A percentile compares a stretch with the other conserved stretches of the same genome.
phyloP scores from a whole-genome alignment of 202 grass and related monocot species.

The Panicum virgatum region DNA sequence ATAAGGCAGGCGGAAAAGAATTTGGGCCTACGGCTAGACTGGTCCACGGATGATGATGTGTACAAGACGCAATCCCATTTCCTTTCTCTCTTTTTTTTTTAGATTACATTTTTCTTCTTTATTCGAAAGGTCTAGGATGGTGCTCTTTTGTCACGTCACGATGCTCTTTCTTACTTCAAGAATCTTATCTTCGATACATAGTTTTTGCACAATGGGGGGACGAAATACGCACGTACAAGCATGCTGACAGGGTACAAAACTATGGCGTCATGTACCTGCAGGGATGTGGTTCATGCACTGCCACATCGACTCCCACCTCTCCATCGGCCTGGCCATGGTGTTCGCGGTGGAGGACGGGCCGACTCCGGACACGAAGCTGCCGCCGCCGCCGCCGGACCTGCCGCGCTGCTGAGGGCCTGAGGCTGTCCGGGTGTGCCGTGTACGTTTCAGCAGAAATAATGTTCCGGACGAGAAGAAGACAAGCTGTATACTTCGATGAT shows the following conservation, averaged over 20 bases:
- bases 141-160: neutral
- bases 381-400: slow-evolving; percentile 49
- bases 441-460: neutral
- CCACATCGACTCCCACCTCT: slow-evolving; percentile 33
- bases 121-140: neutral
- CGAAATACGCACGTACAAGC: neutral
- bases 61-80: neutral
- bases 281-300: slow-evolving; percentile 64
- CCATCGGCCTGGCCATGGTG: slow-evolving; percentile 48
- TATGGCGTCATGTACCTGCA: neutral
- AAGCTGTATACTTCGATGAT: slow-evolving; percentile 9
- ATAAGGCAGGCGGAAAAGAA: neutral
- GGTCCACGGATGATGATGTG: neutral
- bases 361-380: slow-evolving; percentile 32
- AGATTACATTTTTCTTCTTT: neutral
- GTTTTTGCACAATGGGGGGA: neutral
- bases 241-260: neutral
- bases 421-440: neutral
- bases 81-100: neutral
- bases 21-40: slow-evolving; percentile 15
- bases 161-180: neutral
- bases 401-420: slow-evolving; percentile 56
- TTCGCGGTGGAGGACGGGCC: slow-evolving; percentile 64
- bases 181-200: neutral
- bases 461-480: too few species aligned